Conservation (phyloP, 495 filamentous ascomycete species). For the Penicillium silybi region DNA sequence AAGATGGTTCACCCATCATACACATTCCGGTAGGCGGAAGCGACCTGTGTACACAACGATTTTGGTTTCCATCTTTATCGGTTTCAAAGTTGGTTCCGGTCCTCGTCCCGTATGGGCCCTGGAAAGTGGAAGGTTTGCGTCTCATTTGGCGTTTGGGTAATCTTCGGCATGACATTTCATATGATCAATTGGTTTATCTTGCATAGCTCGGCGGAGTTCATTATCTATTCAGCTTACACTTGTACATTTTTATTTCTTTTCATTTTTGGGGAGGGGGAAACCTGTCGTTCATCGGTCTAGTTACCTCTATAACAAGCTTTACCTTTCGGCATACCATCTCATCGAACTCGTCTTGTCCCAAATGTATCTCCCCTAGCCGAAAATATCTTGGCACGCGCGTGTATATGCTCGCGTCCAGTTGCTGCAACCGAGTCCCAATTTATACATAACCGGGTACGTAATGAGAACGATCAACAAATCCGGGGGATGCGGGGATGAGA, state of each 20-base stretch:
- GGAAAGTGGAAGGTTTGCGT: neutral
- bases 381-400: neutral
- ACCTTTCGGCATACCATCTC: neutral
- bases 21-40: conserved; percentile 32
- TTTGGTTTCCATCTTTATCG: neutral
- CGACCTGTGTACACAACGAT: neutral
- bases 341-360: neutral
- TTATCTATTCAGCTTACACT: neutral
- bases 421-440: neutral
- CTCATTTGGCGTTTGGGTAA: conserved; percentile 8
- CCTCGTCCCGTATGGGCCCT: neutral
- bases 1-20: conserved; percentile 42
- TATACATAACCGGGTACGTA: conserved; percentile 9
- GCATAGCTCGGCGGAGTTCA: neutral
- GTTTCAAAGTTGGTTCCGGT: neutral
- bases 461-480: conserved; percentile 9
- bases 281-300: neutral
- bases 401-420: conserved; percentile 3
- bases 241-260: conserved; percentile 1
- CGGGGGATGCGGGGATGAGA: conserved; percentile 8
- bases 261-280: too few species aligned
- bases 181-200: conserved; percentile 1
- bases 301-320: neutral
- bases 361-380: neutral
- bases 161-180: conserved; percentile 6